Conservation (phyloP, 768 basidiomycete genomes). For the Russula earlei region DNA sequence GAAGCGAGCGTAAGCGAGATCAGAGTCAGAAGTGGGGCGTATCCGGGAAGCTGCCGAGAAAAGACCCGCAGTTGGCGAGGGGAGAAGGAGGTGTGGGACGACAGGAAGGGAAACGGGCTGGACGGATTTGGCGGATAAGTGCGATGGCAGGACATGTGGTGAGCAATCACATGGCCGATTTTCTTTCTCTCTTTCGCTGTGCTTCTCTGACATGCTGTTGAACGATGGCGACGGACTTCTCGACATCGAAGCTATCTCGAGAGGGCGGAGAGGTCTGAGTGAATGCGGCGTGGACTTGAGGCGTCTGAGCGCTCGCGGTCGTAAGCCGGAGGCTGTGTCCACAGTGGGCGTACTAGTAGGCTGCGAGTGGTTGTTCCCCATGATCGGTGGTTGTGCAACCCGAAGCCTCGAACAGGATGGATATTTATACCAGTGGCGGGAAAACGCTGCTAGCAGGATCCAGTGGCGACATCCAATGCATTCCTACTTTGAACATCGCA, state of each 20-base stretch:
- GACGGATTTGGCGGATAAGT: background rate
- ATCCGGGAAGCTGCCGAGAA: background rate
- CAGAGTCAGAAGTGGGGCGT: background rate
- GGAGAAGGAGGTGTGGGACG: conserved; percentile 3
- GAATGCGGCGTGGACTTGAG: conserved; percentile 16
- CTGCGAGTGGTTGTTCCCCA: conserved; percentile 10
- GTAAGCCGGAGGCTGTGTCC: conserved; percentile 1
- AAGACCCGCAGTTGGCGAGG: conserved; percentile 18
- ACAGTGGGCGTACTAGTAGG: background rate
- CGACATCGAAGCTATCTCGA: conserved; percentile 1
- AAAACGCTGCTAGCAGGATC: background rate
- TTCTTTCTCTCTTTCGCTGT: conserved; percentile 7
- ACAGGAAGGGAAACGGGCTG: background rate
- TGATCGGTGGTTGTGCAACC: background rate
- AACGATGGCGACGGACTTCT: conserved; percentile 8
- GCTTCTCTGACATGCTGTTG: conserved; percentile 17
- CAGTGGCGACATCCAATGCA: conserved; percentile 1
- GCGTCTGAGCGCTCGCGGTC: conserved; percentile 14
- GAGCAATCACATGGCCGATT: background rate
- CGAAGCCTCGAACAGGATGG: background rate
- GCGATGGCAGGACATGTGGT: background rate
- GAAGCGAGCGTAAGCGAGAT: conserved; percentile 15
- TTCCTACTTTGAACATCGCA: conserved; percentile 5
- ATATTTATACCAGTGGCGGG: conserved; percentile 14
- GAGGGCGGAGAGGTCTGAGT: conserved; percentile 3